phyloP scores from a whole-genome alignment of 192 early-diverging fungal genomes.

The Umbelopsis isabellina region DNA sequence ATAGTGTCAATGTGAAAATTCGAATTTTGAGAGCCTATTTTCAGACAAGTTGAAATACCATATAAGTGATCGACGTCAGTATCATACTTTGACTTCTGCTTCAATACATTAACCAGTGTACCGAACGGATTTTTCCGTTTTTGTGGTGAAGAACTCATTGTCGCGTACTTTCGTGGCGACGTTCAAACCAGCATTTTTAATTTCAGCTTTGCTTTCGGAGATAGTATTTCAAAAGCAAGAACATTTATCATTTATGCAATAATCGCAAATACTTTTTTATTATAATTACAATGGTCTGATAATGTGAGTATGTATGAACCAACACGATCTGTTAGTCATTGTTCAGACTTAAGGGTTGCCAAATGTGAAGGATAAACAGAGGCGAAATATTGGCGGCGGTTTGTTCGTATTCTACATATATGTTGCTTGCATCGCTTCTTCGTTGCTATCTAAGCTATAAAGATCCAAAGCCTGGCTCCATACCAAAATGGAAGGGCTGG shows the following conservation, averaged over 20 bases:
- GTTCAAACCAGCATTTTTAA: too few species aligned
- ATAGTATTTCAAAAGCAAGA: too few species aligned
- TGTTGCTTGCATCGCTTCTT: neutral
- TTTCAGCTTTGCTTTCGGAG: too few species aligned
- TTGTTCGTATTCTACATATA: neutral
- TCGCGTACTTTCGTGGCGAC: neutral
- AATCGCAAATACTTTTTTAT: too few species aligned
- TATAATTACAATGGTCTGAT: too few species aligned
- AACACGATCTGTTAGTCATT: too few species aligned
- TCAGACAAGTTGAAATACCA: neutral
- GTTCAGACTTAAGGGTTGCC: too few species aligned
- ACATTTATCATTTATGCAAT: too few species aligned
- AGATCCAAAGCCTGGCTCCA: neutral
- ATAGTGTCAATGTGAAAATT: neutral
- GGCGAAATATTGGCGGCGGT: too few species aligned
- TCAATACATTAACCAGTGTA: neutral
- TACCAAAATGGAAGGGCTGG: neutral
- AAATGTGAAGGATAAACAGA: too few species aligned
- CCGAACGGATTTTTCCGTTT: constrained; percentile 20
- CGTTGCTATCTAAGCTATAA: neutral
- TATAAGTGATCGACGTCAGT: neutral
- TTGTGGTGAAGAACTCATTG: constrained; percentile 14
- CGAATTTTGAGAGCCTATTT: neutral
- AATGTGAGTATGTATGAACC: too few species aligned
- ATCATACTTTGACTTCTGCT: constrained; percentile 15